Evolutionary conservation across 345 rosid genomes (phyloP), one percentile per base, ranked within the genome.

Genomic region (Syzygium aqueum): DNA sequence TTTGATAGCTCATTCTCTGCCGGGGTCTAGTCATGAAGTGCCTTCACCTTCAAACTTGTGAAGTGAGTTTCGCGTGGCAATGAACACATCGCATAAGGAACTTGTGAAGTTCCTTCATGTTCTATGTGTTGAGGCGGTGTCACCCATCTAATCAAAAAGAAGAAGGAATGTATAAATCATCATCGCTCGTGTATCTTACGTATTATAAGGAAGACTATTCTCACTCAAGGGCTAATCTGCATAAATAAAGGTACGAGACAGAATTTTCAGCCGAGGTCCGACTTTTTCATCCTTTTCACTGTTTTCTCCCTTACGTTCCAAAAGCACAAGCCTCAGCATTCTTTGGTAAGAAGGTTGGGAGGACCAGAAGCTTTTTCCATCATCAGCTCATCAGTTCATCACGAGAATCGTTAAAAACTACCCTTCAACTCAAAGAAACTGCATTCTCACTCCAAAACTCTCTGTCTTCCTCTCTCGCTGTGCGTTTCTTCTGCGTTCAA

Each of bases 401-500:
- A 33, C 11, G 23, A 65, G 21, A 65, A 65, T 65, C 43, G 23
- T 53, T 59, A 59, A 65, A 53, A 65, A 30, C 77, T 30, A 30
- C 0, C 77, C 77, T 53, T 53, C n/a, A 33, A 67, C 78, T 67
- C 49, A 23, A 82, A 43, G 84, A 40, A 40, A 23, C 43, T 67
- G 43, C 77, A 30, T 28, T 65, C 77, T 65, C 21, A 16, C 77
- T 63, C 77, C 14, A 28, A 7, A 28, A 28, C 37, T 63, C 43
- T 40, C 37, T 77, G 25, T 40, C 46, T 23, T 50, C 6, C 33
- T 17, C 40, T 43, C 40, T 56, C 53, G 30, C 61, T 9, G 28
- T 59, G 63, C 15, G 52, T 84, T 84, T 65, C 53, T 30, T 28
- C 53, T 77, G 86, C 84, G 80, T 84, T 87, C 88, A 87, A 87